Evolutionary conservation across 345 rosid species (phyloP).

Genomic region (Xanthoceras sorbifolium): DNA sequence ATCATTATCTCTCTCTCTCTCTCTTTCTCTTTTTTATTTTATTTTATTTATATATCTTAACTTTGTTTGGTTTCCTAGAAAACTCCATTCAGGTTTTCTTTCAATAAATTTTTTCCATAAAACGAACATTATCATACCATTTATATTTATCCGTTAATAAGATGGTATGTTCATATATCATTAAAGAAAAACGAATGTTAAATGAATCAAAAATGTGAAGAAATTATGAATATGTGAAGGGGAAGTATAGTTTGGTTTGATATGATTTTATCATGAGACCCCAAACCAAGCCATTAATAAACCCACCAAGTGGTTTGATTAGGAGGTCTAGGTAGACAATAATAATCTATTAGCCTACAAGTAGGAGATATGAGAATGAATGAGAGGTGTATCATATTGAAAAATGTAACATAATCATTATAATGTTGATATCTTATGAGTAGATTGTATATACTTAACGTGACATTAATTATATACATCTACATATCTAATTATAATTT

Average conservation of each 20-base stretch:
- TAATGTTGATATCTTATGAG: conserved; percentile 44
- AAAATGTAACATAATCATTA: conserved; percentile 42
- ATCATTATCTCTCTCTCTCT: conserved; percentile 35
- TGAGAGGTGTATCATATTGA: conserved; percentile 14
- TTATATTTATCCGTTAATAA: too few species aligned
- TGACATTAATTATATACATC: conserved; percentile 37
- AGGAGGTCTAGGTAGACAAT: conserved; percentile 29
- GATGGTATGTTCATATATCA: too few species aligned
- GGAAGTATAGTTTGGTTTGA: background rate
- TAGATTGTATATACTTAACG: conserved; percentile 46
- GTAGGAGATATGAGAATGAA: conserved; percentile 14
- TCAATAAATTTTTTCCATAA: too few species aligned
- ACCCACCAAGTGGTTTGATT: conserved; percentile 34
- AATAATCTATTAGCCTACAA: conserved; percentile 25
- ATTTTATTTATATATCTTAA: background rate
- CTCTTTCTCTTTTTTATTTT: background rate
- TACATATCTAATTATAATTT: conserved; percentile 1
- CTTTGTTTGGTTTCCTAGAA: background rate
- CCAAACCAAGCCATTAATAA: conserved; percentile 23
- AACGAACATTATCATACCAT: background rate
- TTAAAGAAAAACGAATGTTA: too few species aligned
- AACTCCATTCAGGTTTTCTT: too few species aligned
- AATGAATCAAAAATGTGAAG: background rate
- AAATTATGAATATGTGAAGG: background rate
- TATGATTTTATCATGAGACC: conserved; percentile 3